Evolutionary conservation across 345 rosid genomes (phyloP), one percentile per base, ranked within the genome.

Genomic region (Eucalyptus paniculata): DNA sequence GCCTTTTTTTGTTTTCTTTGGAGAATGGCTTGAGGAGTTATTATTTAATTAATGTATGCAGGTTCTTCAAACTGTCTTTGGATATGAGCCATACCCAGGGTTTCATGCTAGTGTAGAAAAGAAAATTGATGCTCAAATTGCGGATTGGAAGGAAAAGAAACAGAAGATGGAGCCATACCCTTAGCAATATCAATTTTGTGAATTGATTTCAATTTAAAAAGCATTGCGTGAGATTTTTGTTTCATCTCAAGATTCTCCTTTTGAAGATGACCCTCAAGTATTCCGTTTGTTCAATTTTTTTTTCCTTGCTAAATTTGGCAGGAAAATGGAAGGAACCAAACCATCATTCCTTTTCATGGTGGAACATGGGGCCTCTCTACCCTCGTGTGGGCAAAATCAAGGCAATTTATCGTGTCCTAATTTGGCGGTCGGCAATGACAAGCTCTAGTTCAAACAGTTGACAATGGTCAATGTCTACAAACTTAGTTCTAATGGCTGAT

Each of bases 51-150:
- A 32, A 42, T 54, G 30, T 65, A 81, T 77, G 13, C 77, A 96
- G 98, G 92, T 94, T 91, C 97, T 96, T 72, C 94, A 97, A 40
- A 89, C 82, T 19, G 72, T 91, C 58, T 94, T 94, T 47, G 92
- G 94, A 45, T 97, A 97, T 62, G 99, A 97, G 89, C 99, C 99
- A 37, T 97, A 95, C 89, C 95, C 97, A 2, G 99, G 98, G 56
- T 97, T 97, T 86, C 96, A 93, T 58, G 96, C 89, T 24, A 93
- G 91, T 5, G 97, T 97, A 88, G 89, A 92, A 50, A 95, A 95
- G 26, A 94, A 92, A 94, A 92, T 92, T 62, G 94, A 94, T 37
- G 92, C 91, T 83, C 95, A 96, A 65, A 92, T 95, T 77, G 92
- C 94, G 89, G 93, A 94, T 86, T 96, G 94, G 93, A 80, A 90